Evolutionary conservation across 805 yeast species (phyloP).

Genomic region (Vanderwaltozyma yarrowii): DNA sequence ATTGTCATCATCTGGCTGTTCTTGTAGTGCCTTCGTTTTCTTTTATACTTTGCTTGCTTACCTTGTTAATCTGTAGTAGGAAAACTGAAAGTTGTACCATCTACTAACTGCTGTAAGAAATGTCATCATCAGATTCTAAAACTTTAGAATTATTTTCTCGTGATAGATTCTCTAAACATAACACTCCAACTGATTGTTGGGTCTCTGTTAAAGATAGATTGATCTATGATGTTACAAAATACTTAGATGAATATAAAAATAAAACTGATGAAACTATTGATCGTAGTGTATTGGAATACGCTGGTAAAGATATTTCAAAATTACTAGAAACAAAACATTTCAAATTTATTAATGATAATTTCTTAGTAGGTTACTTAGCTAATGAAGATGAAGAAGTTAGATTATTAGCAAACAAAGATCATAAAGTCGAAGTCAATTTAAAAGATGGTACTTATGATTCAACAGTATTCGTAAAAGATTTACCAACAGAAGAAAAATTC

Average conservation of each 20-base stretch:
- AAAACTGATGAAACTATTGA: slow-evolving; percentile 56
- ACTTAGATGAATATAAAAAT: slow-evolving; percentile 51
- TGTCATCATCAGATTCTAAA: slow-evolving; percentile 7
- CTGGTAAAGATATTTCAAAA: slow-evolving; percentile 72
- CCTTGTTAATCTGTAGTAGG: no score
- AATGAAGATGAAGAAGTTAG: slow-evolving; percentile 68
- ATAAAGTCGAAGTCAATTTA: slow-evolving; percentile 48
- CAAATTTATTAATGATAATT: slow-evolving; percentile 58
- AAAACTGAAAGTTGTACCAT: neutral
- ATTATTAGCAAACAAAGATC: slow-evolving; percentile 49
- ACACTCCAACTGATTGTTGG: slow-evolving; percentile 52
- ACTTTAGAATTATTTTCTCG: slow-evolving; percentile 54
- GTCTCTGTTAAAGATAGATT: slow-evolving; percentile 72
- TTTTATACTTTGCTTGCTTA: no score
- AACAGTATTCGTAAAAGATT: slow-evolving; percentile 43
- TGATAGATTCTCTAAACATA: slow-evolving; percentile 44
- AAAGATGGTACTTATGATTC: slow-evolving; percentile 36
- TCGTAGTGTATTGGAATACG: slow-evolving; percentile 51
- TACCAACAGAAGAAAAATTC: slow-evolving; percentile 66
- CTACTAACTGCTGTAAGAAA: neutral
- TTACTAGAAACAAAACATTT: slow-evolving; percentile 37
- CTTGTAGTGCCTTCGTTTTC: no score
- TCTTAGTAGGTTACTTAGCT: slow-evolving; percentile 75
- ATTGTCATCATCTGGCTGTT: no score
- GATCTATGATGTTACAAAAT: slow-evolving; percentile 67